Conservation (phyloP, 768 basidiomycete genomes). For the Boletus reticulatus region DNA sequence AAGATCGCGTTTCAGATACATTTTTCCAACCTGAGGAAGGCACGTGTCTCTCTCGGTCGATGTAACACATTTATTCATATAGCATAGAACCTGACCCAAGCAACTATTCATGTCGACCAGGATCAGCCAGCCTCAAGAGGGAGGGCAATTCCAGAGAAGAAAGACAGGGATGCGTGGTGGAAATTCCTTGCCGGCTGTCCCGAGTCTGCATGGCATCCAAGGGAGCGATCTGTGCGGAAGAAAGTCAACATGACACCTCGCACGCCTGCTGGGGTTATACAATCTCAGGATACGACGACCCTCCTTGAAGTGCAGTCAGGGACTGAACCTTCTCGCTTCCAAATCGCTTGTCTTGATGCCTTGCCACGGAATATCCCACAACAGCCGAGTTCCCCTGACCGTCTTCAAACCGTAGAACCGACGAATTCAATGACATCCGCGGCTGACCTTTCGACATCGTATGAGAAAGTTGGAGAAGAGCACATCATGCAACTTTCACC, state of each 20-base stretch:
- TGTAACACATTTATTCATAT: slow-evolving; percentile 4
- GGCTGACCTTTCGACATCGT: background rate
- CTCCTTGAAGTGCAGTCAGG: background rate
- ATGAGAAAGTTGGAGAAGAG: background rate
- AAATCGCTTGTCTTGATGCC: background rate
- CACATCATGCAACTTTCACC: slow-evolving; percentile 25
- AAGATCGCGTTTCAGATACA: slow-evolving; percentile 51
- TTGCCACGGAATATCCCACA: background rate
- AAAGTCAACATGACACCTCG: slow-evolving; percentile 12
- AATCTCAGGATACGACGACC: background rate
- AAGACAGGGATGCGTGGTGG: slow-evolving; percentile 80
- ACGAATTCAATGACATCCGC: background rate
- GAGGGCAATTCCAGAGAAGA: slow-evolving; percentile 62
- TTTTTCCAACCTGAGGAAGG: slow-evolving; percentile 67
- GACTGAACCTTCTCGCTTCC: background rate
- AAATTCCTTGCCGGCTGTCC: slow-evolving; percentile 67
- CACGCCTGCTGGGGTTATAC: slow-evolving; percentile 22
- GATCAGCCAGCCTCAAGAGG: slow-evolving; percentile 8
- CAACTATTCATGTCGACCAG: slow-evolving; percentile 40
- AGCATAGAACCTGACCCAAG: slow-evolving; percentile 62
- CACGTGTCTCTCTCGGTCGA: background rate
- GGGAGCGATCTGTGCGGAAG: slow-evolving; percentile 12
- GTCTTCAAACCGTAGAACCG: background rate
- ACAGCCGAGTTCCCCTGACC: background rate
- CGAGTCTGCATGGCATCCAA: slow-evolving; percentile 63